Percentiles rank a stretch among this genome's conserved stretches.
phyloP scores from a whole-genome alignment of 257 asterid species.

The Jacaranda copaia region DNA sequence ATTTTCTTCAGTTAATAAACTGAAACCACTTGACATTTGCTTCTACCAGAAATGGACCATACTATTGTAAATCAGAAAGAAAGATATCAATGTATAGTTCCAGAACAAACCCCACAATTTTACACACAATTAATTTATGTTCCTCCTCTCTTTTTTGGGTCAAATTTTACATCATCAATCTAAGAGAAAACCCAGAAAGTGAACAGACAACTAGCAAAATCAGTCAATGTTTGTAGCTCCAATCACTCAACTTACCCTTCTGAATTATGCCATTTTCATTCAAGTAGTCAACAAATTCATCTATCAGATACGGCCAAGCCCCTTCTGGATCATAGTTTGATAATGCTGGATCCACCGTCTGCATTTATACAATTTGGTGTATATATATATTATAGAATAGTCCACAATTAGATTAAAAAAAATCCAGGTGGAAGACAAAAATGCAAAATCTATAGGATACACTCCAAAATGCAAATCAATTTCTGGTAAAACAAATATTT shows the following conservation, averaged over 20 bases:
- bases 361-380: conserved; percentile 38
- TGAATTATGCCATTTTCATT: conserved; percentile 70
- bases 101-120: conserved; percentile 36
- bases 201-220: conserved; percentile 30
- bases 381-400: not conserved
- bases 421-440: not conserved
- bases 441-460: not conserved
- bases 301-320: conserved; percentile 99
- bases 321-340: conserved; percentile 96
- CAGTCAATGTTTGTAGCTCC: conserved; percentile 64
- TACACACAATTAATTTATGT: conserved; percentile 35
- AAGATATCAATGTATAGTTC: conserved; percentile 37
- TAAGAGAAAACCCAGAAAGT: conserved; percentile 22
- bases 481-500: not conserved
- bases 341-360: conserved; percentile 84
- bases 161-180: conserved; percentile 43
- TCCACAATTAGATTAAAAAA: not conserved
- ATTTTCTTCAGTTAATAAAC: conserved; percentile 11
- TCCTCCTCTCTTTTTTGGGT: conserved; percentile 4
- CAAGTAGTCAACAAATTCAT: conserved; percentile 94
- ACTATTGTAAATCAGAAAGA: conserved; percentile 10
- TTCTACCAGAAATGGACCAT: conserved; percentile 32
- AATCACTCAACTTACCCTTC: conserved; percentile 69
- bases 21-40: conserved; percentile 28
- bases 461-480: not conserved